phyloP scores from a whole-genome alignment of 371 early-diverging fungal species.

The Saksenaea oblongispora region DNA sequence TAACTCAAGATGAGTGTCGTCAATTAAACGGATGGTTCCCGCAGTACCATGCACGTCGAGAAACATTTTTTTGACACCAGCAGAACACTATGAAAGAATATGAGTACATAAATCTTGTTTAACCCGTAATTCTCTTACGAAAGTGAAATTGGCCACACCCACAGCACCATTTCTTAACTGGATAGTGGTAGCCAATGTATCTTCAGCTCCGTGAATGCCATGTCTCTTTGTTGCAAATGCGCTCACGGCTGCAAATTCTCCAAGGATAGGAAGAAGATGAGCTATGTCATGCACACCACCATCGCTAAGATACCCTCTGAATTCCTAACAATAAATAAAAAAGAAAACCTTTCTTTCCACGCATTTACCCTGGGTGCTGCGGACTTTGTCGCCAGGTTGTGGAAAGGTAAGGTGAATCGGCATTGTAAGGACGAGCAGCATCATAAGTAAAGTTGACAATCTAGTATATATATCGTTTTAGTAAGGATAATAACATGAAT shows the following conservation, averaged over 20 bases:
- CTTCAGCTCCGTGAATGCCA: constrained; percentile 38
- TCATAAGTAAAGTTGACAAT: constrained; percentile 49
- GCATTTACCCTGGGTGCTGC: constrained; percentile 47
- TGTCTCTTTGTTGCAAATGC: constrained; percentile 46
- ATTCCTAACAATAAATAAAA: background rate
- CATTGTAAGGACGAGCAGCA: constrained; percentile 44
- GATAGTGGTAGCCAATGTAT: constrained; percentile 38
- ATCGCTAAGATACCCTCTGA: constrained; percentile 53
- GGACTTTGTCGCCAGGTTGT: constrained; percentile 52
- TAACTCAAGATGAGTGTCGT: constrained; percentile 29
- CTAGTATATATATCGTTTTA: constrained; percentile 3
- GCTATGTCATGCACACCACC: constrained; percentile 55
- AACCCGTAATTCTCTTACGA: constrained; percentile 30
- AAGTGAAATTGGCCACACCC: constrained; percentile 51
- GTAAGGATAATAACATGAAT: background rate
- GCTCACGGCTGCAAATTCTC: constrained; percentile 36
- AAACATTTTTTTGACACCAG: constrained; percentile 32
- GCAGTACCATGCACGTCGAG: constrained; percentile 46
- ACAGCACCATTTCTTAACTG: constrained; percentile 39
- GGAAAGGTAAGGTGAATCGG: constrained; percentile 40
- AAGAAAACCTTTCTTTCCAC: background rate
- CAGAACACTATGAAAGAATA: constrained; percentile 31
- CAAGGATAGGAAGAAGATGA: constrained; percentile 46
- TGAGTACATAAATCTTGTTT: background rate
- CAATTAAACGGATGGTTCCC: constrained; percentile 37